Conservation (phyloP, 345 rosid species). For the Geranium brycei region DNA sequence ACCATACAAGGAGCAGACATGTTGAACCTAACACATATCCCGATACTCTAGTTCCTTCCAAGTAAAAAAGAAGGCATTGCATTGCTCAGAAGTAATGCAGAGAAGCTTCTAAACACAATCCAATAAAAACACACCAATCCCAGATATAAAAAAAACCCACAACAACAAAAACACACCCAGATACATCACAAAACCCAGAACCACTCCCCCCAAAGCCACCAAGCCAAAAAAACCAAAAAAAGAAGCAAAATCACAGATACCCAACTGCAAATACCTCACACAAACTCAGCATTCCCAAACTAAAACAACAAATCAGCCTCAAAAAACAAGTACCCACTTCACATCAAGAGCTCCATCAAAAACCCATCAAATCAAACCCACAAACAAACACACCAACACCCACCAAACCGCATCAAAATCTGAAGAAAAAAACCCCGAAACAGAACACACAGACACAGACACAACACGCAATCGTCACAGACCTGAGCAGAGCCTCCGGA, state of each 20-base stretch:
- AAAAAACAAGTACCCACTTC: slow-evolving; percentile 2
- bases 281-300: slow-evolving; percentile 9
- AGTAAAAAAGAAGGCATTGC: too few relatives aligned
- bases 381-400: neutral
- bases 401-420: neutral
- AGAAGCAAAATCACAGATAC: slow-evolving; percentile 6
- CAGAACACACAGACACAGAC: slow-evolving; percentile 4
- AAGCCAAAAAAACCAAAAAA: slow-evolving; percentile 2
- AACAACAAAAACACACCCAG: neutral
- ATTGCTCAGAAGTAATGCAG: neutral
- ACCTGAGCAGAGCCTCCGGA: slow-evolving; percentile 18
- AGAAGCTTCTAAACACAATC: neutral
- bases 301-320: slow-evolving; percentile 5
- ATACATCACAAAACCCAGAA: neutral
- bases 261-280: slow-evolving; percentile 2
- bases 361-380: neutral
- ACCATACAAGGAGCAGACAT: neutral
- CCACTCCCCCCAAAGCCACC: neutral
- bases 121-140: neutral
- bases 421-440: neutral
- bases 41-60: neutral
- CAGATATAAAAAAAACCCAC: neutral
- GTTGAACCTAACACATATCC: neutral
- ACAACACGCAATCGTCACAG: slow-evolving; percentile 5
- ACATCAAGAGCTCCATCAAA: too few relatives aligned